Evolutionary conservation across 73 alveolate genomes (phyloP), one percentile per base, ranked within the genome.

Genomic region (Symbiodinium natans): DNA sequence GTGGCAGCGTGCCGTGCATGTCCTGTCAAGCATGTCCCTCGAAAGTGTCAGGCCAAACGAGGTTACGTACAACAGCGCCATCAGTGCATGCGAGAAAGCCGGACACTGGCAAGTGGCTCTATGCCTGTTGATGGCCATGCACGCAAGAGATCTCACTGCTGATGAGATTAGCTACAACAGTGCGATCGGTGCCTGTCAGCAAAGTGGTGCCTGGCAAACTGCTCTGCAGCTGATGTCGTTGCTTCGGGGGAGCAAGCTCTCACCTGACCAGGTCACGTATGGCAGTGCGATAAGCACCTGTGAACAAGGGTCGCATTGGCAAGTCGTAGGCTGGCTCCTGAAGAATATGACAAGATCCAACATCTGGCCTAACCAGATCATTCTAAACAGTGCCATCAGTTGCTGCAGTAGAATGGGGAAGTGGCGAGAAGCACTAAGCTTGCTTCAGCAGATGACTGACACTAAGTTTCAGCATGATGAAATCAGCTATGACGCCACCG

Each of bases 281-380:
- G 42, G 84, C 42, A 34, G 43, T 13, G 84, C 42, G 43, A 74
- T 74, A n/a, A 74, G 84, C 31, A 23, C 84, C 84, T 74, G 84
- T 29, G 84, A 74, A 7, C 13, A 31, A 43, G 27, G 84, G 15
- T 33, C 25, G 43, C 84, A 29, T 17, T 74, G 84, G 84, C 84
- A 74, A 29, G 42, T 74, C 9, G 84, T 34, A 13, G 40, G 40
- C 29, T 29, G 11, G 40, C 42, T 74, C 43, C 27, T 74, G 84
- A 9, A 15, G 42, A 31, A 74, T 25, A 74, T 74, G 84, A 31
- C 33, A 17, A 2, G 11, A 15, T 23, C 40, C 43, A 34, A 29
- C 6, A 29, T 74, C 42, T 33, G 43, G 43, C 84, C 84, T 8
- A 34, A 74, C 27, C 43, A 74, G 43, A 74, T 74, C 84, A 74